Evolutionary conservation across 129 eudicot genomes (phyloP).

Genomic region (Scalesia atractyloides): DNA sequence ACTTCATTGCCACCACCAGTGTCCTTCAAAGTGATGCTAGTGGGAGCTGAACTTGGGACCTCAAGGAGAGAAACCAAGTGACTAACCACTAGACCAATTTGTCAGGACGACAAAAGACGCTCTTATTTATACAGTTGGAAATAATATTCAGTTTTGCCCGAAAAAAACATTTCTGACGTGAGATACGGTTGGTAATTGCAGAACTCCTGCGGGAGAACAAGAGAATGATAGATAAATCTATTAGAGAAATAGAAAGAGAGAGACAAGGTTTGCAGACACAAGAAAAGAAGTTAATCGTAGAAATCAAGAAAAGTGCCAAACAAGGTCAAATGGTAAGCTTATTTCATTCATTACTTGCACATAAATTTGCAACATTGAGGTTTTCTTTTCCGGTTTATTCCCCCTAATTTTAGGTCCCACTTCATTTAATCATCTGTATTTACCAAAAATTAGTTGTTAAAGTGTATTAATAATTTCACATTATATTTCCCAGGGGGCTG

Average conservation of each 20-base stretch:
- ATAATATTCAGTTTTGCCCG: not conserved
- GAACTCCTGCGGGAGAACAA: constrained; percentile 96
- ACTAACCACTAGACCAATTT: too few species aligned
- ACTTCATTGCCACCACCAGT: too few species aligned
- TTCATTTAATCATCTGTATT: not conserved
- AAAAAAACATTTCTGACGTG: not conserved
- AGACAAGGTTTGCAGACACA: constrained; percentile 86
- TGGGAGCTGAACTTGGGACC: too few species aligned
- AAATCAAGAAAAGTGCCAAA: constrained; percentile 93
- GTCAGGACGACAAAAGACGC: too few species aligned
- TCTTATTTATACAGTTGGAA: not conserved
- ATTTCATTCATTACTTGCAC: constrained; percentile 3
- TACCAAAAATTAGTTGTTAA: not conserved
- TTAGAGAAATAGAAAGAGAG: constrained; percentile 91
- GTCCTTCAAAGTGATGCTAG: too few species aligned
- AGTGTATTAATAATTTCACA: not conserved
- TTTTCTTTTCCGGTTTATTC: not conserved
- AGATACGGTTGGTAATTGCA: constrained; percentile 37
- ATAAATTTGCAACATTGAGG: not conserved
- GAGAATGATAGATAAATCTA: constrained; percentile 92
- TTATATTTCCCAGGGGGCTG: constrained; percentile 66
- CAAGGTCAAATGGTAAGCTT: constrained; percentile 89
- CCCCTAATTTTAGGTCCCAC: not conserved
- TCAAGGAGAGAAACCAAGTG: too few species aligned
- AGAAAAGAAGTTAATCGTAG: constrained; percentile 82